Evolutionary conservation across 805 yeast species (phyloP).

Genomic region (Starmera quercuum): DNA sequence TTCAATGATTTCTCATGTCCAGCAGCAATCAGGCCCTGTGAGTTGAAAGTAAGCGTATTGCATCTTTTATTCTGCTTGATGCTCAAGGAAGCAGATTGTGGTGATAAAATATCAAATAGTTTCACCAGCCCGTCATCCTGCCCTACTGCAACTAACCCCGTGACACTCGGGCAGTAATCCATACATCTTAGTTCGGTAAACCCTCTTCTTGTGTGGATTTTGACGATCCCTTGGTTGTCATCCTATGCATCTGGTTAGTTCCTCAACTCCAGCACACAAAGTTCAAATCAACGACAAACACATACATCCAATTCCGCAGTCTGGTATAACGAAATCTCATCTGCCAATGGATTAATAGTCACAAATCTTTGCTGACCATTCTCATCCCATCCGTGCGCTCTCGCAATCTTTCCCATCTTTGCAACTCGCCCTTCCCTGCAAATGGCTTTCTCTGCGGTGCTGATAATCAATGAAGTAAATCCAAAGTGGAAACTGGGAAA

Average conservation of each 20-base stretch:
- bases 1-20: conserved; percentile 62
- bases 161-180: conserved; percentile 46
- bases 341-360: conserved; percentile 60
- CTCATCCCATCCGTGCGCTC: conserved; percentile 20
- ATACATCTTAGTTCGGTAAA: conserved; percentile 63
- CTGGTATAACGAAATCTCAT: conserved; percentile 63
- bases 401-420: conserved; percentile 17
- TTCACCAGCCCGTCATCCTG: conserved; percentile 62
- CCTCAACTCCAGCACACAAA: neutral
- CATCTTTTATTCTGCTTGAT: conserved; percentile 63
- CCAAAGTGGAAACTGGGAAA: no score
- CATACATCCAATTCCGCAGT: conserved; percentile 32
- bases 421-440: no score
- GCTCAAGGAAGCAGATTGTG: conserved; percentile 15
- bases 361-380: conserved; percentile 15
- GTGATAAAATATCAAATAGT: conserved; percentile 47
- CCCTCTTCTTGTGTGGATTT: conserved; percentile 47
- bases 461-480: no score
- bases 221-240: conserved; percentile 42
- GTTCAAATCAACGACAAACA: neutral
- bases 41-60: conserved; percentile 64
- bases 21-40: conserved; percentile 57
- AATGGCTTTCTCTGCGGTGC: no score
- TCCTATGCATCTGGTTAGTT: conserved; percentile 11
- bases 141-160: conserved; percentile 68